phyloP scores from a whole-genome alignment of 2,329 filamentous ascomycete species.

The Metarhizium robertsii region DNA sequence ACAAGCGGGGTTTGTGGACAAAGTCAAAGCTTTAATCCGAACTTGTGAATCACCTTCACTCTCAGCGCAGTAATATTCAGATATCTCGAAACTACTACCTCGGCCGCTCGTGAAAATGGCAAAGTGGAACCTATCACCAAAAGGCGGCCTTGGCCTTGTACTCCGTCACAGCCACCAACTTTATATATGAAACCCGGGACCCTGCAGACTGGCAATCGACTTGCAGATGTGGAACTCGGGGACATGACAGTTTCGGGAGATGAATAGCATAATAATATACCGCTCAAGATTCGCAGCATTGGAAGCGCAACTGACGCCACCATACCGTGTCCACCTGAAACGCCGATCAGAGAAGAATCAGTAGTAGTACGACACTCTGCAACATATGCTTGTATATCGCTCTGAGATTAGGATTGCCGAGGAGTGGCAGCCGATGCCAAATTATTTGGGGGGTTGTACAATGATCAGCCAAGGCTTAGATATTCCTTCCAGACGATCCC shows the following conservation, averaged over 20 bases:
- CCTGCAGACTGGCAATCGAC: not conserved
- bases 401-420: not conserved
- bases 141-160: not conserved
- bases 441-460: not conserved
- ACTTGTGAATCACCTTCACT: not conserved
- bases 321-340: not conserved
- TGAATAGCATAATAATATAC: not conserved
- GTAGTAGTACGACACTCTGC: not conserved
- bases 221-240: not conserved
- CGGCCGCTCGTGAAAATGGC: conserved; percentile 5
- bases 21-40: conserved; percentile 37
- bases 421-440: not conserved
- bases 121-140: not conserved
- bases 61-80: too few relatives aligned
- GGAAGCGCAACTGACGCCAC: not conserved
- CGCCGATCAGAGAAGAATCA: not conserved
- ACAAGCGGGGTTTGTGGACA: conserved; percentile 42
- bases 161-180: not conserved
- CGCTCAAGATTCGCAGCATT: not conserved
- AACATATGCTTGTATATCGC: not conserved
- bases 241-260: not conserved
- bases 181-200: not conserved
- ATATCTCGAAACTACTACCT: not conserved
- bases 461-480: not conserved
- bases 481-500: too few relatives aligned